These are phyloP conservation scores for Melanopsichium pennsylvanicum DNA, from an alignment of 1,284 basidiomycete species.

Conservation along the genomic window DNA sequence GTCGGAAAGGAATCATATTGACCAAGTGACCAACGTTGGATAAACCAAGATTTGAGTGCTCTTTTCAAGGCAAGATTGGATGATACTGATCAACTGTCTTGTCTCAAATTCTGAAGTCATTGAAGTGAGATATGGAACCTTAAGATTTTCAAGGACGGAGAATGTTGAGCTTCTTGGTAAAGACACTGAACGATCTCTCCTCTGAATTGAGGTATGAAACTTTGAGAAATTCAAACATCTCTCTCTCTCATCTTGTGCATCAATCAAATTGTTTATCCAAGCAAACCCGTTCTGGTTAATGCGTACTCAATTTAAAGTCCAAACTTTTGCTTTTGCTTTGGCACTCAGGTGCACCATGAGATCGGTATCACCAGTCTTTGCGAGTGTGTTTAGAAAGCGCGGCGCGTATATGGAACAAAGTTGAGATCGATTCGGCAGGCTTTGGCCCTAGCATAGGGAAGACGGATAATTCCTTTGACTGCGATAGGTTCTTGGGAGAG, in stretches of 20 bases:
- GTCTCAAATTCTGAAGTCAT: too few species aligned
- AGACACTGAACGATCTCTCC: slow-evolving; percentile 17
- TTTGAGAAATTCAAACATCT: slow-evolving; percentile 24
- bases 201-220: slow-evolving; percentile 27
- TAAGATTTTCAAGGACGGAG: background rate
- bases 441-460: slow-evolving; percentile 3
- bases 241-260: slow-evolving; percentile 26
- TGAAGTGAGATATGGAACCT: too few species aligned
- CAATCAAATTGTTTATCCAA: slow-evolving; percentile 23
- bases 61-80: too few species aligned
- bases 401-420: slow-evolving; percentile 27
- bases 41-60: too few species aligned
- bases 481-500: slow-evolving; percentile 27
- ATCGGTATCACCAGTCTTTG: slow-evolving; percentile 35
- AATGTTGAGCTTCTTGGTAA: slow-evolving; percentile 11
- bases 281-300: slow-evolving; percentile 33
- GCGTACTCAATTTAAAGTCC: slow-evolving; percentile 39
- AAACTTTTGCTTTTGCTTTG: slow-evolving; percentile 16
- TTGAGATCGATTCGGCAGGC: slow-evolving; percentile 35
- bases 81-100: too few species aligned
- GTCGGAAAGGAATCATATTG: too few species aligned
- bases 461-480: slow-evolving; percentile 24
- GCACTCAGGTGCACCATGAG: slow-evolving; percentile 31
- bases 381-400: slow-evolving; percentile 35
- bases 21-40: too few species aligned